Base-by-base conservation (phyloP, 1,139 yeast species). In the Geotrichum aggregatum region DNA sequence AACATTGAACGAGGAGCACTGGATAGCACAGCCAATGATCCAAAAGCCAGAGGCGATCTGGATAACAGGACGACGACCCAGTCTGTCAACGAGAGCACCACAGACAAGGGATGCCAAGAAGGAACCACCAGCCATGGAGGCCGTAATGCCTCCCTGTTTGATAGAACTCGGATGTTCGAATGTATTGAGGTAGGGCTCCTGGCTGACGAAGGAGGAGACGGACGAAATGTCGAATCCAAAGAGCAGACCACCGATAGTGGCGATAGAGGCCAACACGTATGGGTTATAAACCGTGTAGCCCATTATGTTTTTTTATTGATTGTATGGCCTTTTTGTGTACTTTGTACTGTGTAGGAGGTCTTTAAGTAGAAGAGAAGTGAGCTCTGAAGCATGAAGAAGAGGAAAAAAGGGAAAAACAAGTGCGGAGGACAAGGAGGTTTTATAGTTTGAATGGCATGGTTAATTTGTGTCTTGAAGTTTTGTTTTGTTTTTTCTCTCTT, bases 91-190 rank as follows among this genome's bases (percentile, higher is more conserved):
- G 8, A 70, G 40, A 31, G 56, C 56, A 16, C 74, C 74, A 6
- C 73, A 61, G 34, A 57, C 53, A 10, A 69, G 50, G n/a, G 73
- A 67, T 2, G 70, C 71, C 5, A 68, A 71, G 57, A 91, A 75
- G 3, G 98, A 96, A 54, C 98, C 98, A 47, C 91, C 78, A 1
- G 97, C 87, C 52, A 96, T 91, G n/a, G 97, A 92, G 24, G 96
- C 85, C 0, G 98, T 91, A 63, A 91, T 87, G 59, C 91, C 87
- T 44, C 96, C 96, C 58, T 82, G 83, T 0, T 88, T 75, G 50
- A 87, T 70, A 5, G 71, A 61, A 48, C 59, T 56, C 26, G 71
- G 68, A 54, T 61, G 43, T 52, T 65, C 57, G 60, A 71, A 71
- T 54, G 58, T 67, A 49, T 72, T 71, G 31, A 74, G 73, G 59